A percentile compares a stretch with the other conserved stretches of the same genome.
Evolutionary conservation across 208 protist genomes (phyloP).

Genomic region (Wallacemonas rigidus): DNA sequence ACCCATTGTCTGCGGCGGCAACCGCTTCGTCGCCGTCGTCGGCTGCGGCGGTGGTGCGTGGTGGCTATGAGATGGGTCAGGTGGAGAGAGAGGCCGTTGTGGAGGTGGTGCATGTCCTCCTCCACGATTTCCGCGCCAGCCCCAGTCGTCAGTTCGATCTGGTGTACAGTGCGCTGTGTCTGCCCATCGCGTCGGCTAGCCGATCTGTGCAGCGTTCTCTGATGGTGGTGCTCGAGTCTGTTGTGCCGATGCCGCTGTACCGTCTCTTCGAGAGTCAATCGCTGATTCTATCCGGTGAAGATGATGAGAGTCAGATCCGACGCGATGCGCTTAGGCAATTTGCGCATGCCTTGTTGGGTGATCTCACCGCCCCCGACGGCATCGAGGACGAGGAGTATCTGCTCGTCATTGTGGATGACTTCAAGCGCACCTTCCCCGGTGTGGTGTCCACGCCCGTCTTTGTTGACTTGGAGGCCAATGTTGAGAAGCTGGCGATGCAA

Average conservation of each 20-base stretch:
- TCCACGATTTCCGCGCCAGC: conserved; percentile 54
- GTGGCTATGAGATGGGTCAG: conserved; percentile 12
- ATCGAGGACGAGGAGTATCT: conserved; percentile 67
- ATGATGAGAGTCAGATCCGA: conserved; percentile 33
- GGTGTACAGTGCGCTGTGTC: conserved; percentile 74
- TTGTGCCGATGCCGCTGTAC: conserved; percentile 66
- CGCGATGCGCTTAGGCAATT: conserved; percentile 36
- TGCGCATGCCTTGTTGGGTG: conserved; percentile 62
- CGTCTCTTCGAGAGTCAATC: conserved; percentile 68
- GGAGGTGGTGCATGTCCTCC: conserved; percentile 47
- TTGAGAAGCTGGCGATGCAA: conserved; percentile 48
- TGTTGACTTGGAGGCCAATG: conserved; percentile 43
- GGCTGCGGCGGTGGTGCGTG: background rate
- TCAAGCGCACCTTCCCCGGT: conserved; percentile 55
- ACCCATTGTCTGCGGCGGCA: background rate
- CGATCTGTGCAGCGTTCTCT: conserved; percentile 54
- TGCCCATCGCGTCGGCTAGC: conserved; percentile 46
- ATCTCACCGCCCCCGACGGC: conserved; percentile 35
- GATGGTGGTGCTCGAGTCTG: conserved; percentile 64
- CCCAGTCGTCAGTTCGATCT: conserved; percentile 77
- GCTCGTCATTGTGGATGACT: conserved; percentile 70
- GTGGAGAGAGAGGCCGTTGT: conserved; percentile 25
- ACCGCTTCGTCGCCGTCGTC: background rate
- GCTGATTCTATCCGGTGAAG: conserved; percentile 33
- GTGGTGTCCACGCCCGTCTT: conserved; percentile 48